A percentile compares a stretch with the other conserved stretches of the same genome.
phyloP scores from a whole-genome alignment of 2,329 filamentous ascomycete species.

The Pseudogymnoascus sp. region DNA sequence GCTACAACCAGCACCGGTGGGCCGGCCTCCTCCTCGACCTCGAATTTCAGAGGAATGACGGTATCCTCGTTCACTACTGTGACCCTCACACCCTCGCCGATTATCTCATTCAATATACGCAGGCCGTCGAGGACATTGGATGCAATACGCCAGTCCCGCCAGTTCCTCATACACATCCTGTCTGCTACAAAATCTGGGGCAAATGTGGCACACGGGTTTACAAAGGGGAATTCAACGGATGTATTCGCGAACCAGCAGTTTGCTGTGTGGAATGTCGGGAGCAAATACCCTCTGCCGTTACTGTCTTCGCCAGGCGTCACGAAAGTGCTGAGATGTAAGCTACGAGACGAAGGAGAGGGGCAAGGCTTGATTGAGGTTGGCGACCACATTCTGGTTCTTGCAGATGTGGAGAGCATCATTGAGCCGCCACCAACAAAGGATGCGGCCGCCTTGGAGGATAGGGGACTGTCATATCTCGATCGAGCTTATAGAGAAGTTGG shows the following conservation, averaged over 20 bases:
- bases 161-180: slow-evolving; percentile 24
- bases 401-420: slow-evolving; percentile 17
- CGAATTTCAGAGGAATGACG: slow-evolving; percentile 21
- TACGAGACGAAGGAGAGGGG: slow-evolving; percentile 11
- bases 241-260: slow-evolving; percentile 8
- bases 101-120: slow-evolving; percentile 28
- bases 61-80: slow-evolving; percentile 28
- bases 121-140: slow-evolving; percentile 23
- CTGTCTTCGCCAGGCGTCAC: slow-evolving; percentile 14
- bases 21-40: neutral
- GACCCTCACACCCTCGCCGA: slow-evolving; percentile 22
- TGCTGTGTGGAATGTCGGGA: neutral
- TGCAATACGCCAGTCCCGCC: slow-evolving; percentile 15
- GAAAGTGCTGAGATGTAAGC: slow-evolving; percentile 16
- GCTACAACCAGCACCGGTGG: slow-evolving; percentile 18
- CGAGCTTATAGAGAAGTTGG: slow-evolving; percentile 10
- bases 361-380: slow-evolving; percentile 19
- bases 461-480: slow-evolving; percentile 9
- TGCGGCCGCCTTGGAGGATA: neutral
- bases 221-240: slow-evolving; percentile 15
- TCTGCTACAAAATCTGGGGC: slow-evolving; percentile 15
- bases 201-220: slow-evolving; percentile 21
- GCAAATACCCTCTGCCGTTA: slow-evolving; percentile 11
- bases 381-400: slow-evolving; percentile 24
- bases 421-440: slow-evolving; percentile 8